Conservation (phyloP, 371 early-diverging fungal species). For the Circinella umbellata region DNA sequence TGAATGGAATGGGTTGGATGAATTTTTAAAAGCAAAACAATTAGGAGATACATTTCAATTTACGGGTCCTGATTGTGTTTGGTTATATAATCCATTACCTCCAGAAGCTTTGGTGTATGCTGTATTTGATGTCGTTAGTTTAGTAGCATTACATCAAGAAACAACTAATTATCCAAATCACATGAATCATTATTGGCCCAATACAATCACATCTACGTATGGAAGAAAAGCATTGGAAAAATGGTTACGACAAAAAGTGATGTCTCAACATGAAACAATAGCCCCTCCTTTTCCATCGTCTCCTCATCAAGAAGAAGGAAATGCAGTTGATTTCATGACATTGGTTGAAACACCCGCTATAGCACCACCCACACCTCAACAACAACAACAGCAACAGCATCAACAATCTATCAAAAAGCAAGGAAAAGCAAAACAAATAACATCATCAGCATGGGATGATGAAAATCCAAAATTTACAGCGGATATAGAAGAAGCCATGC, state of each 20-base stretch:
- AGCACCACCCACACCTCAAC: too few relatives aligned
- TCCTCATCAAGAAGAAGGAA: too few relatives aligned
- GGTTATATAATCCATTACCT: slow-evolving; percentile 41
- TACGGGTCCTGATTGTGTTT: slow-evolving; percentile 39
- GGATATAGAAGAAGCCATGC: slow-evolving; percentile 34
- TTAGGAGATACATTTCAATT: slow-evolving; percentile 32
- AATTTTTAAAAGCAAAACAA: slow-evolving; percentile 40
- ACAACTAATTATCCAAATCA: slow-evolving; percentile 6
- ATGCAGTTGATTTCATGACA: too few relatives aligned
- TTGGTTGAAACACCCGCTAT: too few relatives aligned
- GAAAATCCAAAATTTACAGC: slow-evolving; percentile 21
- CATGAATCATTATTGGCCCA: slow-evolving; percentile 36
- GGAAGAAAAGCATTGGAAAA: slow-evolving; percentile 19
- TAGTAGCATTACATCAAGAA: slow-evolving; percentile 33
- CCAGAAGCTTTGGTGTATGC: slow-evolving; percentile 46
- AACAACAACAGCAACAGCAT: not conserved
- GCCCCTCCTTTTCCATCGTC: too few relatives aligned
- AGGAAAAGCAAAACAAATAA: not conserved
- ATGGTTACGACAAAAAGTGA: slow-evolving; percentile 28
- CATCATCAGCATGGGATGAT: slow-evolving; percentile 10
- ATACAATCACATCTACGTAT: slow-evolving; percentile 9
- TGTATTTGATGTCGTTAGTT: slow-evolving; percentile 49
- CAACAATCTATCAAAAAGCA: not conserved
- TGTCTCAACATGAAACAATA: not conserved
- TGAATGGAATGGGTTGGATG: slow-evolving; percentile 36